Evolutionary conservation across 2,329 filamentous ascomycete species (phyloP), one percentile per base, ranked within the genome.

Genomic region (Xylariaceae sp.): DNA sequence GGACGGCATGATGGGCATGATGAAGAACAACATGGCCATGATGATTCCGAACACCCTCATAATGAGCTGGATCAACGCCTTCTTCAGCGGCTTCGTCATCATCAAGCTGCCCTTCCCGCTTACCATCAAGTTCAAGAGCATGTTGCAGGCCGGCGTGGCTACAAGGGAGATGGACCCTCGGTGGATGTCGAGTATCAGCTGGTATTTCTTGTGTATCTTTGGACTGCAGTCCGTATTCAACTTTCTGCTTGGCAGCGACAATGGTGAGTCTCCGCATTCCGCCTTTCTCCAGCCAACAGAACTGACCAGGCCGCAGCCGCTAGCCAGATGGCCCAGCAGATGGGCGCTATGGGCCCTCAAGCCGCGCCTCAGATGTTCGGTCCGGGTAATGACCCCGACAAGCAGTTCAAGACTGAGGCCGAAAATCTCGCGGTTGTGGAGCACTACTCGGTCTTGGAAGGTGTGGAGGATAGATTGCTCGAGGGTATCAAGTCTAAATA

Each of bases 1-100:
- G 92, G 93, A 98, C 57, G 90, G 89, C 48, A 98, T 98, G 92
- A 98, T 98, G 92, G 90, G 92, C 48, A 94, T 94, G 87, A 94
- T 98, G 86, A 98, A 98, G 75, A 89, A 89, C 37, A 94, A 98
- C 58, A 94, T 98, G 84, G 90, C 92, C 45, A 98, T 96, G 92
- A 96, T 98, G 68, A 87, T 98, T 38, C 92, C 92, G 31, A 94
- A 98, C 63, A 96, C 89, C 5, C 65, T 98, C 57, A 98, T 98
- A 49, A 98, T 98, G 92, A 92, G 90, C 46, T 98, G 92, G 92
- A 96, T 98, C 59, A 98, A 98, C 65, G 89, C 92, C 0, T 98
- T 96, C 58, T 98, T 98, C 54, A 93, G 87, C 33, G 92, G 92
- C 19, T 98, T 95, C 56, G 92, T 98, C 30, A 95, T 98, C 43